Percentiles rank a stretch among this genome's conserved stretches.
Conservation (phyloP, 1,284 basidiomycete species). For the Farysia itapuensis region DNA sequence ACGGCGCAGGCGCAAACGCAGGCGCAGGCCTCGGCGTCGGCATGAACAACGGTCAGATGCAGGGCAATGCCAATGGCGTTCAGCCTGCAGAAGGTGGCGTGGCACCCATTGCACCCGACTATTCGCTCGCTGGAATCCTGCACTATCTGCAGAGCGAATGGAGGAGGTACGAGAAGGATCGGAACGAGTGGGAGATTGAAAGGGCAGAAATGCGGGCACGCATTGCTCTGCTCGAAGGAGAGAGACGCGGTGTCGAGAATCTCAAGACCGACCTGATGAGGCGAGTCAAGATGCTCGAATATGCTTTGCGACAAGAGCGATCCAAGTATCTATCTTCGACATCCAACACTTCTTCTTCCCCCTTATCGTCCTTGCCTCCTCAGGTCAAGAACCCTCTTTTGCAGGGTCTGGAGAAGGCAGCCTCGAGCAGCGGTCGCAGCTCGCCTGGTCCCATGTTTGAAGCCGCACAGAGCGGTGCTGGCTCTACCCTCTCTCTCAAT, state of each 20-base stretch:
- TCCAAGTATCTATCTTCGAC: conserved; percentile 32
- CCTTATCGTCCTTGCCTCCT: conserved; percentile 21
- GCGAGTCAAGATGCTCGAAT: conserved; percentile 98
- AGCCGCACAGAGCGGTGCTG: conserved; percentile 8
- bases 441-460: conserved; percentile 33
- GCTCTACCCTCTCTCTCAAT: conserved; percentile 11
- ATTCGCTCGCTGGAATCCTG: conserved; percentile 85
- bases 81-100: conserved; percentile 31
- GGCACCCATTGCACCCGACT: conserved; percentile 38
- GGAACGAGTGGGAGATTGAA: conserved; percentile 99
- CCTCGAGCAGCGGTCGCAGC: conserved; percentile 41
- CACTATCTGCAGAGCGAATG: conserved; percentile 98
- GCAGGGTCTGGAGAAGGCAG: conserved; percentile 34
- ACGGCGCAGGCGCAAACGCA: conserved; percentile 16
- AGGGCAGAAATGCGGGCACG: conserved; percentile 97
- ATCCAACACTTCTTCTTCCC: conserved; percentile 8
- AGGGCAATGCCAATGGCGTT: conserved; percentile 32
- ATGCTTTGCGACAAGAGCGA: conserved; percentile 73
- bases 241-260: conserved; percentile 93
- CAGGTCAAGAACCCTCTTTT: conserved; percentile 27
- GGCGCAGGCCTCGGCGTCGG: conserved; percentile 25
- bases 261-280: conserved; percentile 92
- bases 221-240: conserved; percentile 95
- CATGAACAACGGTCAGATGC: conserved; percentile 32
- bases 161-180: conserved; percentile 85